Evolutionary conservation across 2,329 filamentous ascomycete genomes (phyloP).

Genomic region (Neonectria hederae): DNA sequence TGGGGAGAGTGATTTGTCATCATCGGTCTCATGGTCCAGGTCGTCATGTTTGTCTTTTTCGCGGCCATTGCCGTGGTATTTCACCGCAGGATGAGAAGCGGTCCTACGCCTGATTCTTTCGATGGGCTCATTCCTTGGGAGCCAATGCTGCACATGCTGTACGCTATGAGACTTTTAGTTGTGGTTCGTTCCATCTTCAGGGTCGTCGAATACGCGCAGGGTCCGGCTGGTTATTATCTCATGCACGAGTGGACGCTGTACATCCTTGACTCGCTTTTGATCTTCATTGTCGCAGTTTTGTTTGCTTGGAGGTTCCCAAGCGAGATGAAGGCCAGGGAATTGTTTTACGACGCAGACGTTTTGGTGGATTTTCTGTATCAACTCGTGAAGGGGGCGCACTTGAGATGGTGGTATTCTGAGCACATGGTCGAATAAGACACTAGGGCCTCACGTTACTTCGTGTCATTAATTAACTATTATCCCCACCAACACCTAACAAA

Average conservation of each 20-base stretch:
- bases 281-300: not conserved
- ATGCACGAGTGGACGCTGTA: constrained; percentile 15
- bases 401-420: too few species aligned
- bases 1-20: constrained; percentile 9
- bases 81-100: not conserved
- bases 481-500: not conserved
- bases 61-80: not conserved
- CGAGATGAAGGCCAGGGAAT: not conserved
- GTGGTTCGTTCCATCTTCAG: constrained; percentile 14
- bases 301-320: constrained; percentile 8
- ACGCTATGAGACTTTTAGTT: constrained; percentile 1
- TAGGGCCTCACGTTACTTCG: too few species aligned
- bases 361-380: too few species aligned
- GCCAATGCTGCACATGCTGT: constrained; percentile 6
- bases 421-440: too few species aligned
- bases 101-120: not conserved
- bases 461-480: not conserved
- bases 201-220: constrained; percentile 6
- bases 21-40: constrained; percentile 1
- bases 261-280: constrained; percentile 6
- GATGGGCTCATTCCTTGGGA: constrained; percentile 5
- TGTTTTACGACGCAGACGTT: not conserved
- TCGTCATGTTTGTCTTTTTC: constrained; percentile 8
- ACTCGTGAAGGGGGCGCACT: too few species aligned
- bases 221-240: constrained; percentile 1